These are phyloP conservation scores for Geotrichum bryndzae DNA, from an alignment of 1,139 yeast genomes.

Conservation along the genomic window DNA sequence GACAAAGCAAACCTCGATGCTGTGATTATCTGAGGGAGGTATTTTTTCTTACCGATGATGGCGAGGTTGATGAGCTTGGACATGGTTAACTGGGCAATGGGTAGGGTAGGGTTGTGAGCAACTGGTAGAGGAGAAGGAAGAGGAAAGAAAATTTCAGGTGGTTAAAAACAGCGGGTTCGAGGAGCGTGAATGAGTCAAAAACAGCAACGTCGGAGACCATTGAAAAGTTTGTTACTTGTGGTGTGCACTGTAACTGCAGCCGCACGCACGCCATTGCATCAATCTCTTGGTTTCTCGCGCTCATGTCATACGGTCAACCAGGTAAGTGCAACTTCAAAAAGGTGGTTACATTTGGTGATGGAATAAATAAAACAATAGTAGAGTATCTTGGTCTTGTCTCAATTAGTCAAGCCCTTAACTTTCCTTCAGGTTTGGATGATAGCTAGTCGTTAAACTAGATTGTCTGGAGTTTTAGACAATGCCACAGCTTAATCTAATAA, in stretches of 20 bases:
- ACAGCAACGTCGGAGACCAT: background rate
- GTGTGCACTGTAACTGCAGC: background rate
- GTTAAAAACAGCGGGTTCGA: background rate
- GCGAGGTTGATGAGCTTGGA: conserved; percentile 13
- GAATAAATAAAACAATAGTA: too few relatives aligned
- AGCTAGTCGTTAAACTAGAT: too few relatives aligned
- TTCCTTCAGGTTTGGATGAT: too few relatives aligned
- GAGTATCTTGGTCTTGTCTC: too few relatives aligned
- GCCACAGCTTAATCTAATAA: too few relatives aligned
- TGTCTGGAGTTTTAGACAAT: too few relatives aligned
- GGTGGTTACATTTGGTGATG: too few relatives aligned
- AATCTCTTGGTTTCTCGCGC: background rate
- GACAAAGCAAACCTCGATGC: background rate
- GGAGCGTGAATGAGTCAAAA: background rate
- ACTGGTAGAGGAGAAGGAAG: background rate
- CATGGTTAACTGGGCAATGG: background rate
- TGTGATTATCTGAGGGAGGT: background rate
- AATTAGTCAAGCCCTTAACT: too few relatives aligned
- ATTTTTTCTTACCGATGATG: conserved; percentile 8
- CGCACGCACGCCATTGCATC: background rate
- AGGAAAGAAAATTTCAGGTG: background rate
- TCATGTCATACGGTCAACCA: background rate
- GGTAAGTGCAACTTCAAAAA: too few relatives aligned
- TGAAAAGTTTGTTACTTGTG: background rate
- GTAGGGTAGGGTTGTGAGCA: background rate